Conservation (phyloP, 2,329 filamentous ascomycete species). For the Aspergillus fischeri region DNA sequence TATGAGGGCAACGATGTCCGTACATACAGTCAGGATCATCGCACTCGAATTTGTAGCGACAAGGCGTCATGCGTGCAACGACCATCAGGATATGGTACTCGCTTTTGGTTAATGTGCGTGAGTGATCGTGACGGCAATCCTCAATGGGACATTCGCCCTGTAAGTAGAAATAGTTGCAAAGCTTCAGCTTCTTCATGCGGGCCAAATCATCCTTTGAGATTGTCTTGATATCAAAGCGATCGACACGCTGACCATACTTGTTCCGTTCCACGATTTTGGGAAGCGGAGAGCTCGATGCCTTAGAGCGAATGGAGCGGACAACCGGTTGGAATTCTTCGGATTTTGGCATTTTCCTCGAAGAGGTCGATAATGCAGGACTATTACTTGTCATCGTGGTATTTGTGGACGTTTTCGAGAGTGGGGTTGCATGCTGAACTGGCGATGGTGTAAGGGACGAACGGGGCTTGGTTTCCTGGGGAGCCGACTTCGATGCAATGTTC, state of each 20-base stretch:
- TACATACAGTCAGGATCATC: conserved; percentile 60
- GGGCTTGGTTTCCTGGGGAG: conserved; percentile 31
- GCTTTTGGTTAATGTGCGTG: conserved; percentile 49
- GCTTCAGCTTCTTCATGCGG: conserved; percentile 58
- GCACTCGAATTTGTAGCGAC: conserved; percentile 54
- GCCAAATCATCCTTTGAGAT: conserved; percentile 54
- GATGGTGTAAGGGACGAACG: conserved; percentile 32
- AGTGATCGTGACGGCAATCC: conserved; percentile 52
- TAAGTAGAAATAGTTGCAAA: conserved; percentile 61
- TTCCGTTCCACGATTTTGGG: conserved; percentile 50
- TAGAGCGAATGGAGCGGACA: conserved; percentile 36
- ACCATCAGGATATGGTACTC: conserved; percentile 54
- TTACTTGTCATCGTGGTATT: conserved; percentile 37
- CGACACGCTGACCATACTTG: conserved; percentile 57
- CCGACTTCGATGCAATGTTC: conserved; percentile 42
- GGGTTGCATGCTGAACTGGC: conserved; percentile 28
- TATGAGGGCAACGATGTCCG: conserved; percentile 59
- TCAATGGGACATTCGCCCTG: conserved; percentile 55
- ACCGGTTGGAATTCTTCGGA: conserved; percentile 35
- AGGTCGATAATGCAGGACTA: conserved; percentile 30
- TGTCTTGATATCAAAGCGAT: conserved; percentile 48
- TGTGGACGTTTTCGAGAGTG: conserved; percentile 36
- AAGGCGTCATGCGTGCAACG: conserved; percentile 61
- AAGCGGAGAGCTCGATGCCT: conserved; percentile 26
- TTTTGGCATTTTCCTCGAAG: conserved; percentile 34